A percentile compares a stretch with the other conserved stretches of the same genome.
Evolutionary conservation across 495 filamentous ascomycete genomes (phyloP).

Genomic region (Talaromyces stipitatus): DNA sequence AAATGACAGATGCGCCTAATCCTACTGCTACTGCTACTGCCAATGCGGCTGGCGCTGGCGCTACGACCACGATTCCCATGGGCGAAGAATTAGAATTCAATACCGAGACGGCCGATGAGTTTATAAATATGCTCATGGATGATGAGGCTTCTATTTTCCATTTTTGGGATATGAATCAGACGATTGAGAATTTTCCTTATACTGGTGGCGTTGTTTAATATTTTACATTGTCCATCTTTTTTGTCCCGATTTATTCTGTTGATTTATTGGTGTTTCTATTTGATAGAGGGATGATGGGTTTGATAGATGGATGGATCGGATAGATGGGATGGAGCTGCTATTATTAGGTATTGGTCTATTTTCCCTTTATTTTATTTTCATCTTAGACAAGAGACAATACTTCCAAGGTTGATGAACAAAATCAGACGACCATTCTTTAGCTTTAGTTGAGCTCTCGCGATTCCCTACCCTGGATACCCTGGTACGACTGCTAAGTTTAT

Average conservation of each 20-base stretch:
- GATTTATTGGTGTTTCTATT: not conserved
- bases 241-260: not conserved
- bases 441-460: no score
- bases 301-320: no score
- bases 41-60: not conserved
- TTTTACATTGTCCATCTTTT: not conserved
- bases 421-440: no score
- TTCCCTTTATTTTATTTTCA: no score
- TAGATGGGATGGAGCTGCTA: no score
- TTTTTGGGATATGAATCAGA: slow-evolving; percentile 18
- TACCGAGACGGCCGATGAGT: slow-evolving; percentile 5
- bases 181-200: not conserved
- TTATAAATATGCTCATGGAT: slow-evolving; percentile 23
- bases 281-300: no score
- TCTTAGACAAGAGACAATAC: no score
- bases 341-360: no score
- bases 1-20: not conserved
- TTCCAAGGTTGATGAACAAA: no score
- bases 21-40: not conserved
- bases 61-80: not conserved
- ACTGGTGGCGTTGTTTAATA: not conserved
- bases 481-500: no score
- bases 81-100: not conserved
- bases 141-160: slow-evolving; percentile 15
- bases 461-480: no score